Base-by-base conservation (phyloP, 2,329 filamentous ascomycete species). In the Periconia digitata region DNA sequence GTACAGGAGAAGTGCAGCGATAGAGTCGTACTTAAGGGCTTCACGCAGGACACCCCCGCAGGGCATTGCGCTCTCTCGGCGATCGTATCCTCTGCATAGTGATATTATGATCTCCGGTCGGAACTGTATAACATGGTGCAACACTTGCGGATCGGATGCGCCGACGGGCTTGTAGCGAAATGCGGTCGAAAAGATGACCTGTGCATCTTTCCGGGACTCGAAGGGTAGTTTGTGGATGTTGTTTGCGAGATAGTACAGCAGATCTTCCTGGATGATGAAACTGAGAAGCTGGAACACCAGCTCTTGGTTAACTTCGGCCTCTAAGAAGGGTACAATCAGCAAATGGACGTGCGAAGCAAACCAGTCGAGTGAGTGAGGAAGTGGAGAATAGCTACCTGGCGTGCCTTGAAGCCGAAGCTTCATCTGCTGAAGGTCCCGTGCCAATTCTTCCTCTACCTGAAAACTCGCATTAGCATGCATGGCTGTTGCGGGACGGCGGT, bases 151-250 rank as follows among this genome's bases (percentile, higher is more conserved):
- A 53, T 95, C 90, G 57, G 82, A 79, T 17, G 85, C 84, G 2
- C 81, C 82, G 37, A 81, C 83, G 6, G 87, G 87, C 55, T 89
- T 89, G 78, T 94, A 96, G 57, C 92, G 89, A 69, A 96, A 90
- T 59, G 95, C 88, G 71, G 92, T 94, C 35, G 91, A 96, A 75
- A 97, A 94, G 69, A 96, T 94, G 54, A 94, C 89, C 70, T 96
- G 92, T 12, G 90, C 89, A 67, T 96, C 92, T 77, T 96, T 97
- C 65, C 92, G 86, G 32, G 92, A 90, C 76, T 99, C 94, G 76
- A 99, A 99, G 0, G 92, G 91, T 4, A 99, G 82, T 43, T 86
- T 84, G 72, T 90, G 85, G 39, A 99, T 87, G 66, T 87, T 87
- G 51, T 86, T 81, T 17, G 92, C 90, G 49, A 99, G 85, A 43